These are phyloP conservation scores for Actinomucor elegans DNA, from an alignment of 371 early-diverging fungal species.

Conservation along the genomic window DNA sequence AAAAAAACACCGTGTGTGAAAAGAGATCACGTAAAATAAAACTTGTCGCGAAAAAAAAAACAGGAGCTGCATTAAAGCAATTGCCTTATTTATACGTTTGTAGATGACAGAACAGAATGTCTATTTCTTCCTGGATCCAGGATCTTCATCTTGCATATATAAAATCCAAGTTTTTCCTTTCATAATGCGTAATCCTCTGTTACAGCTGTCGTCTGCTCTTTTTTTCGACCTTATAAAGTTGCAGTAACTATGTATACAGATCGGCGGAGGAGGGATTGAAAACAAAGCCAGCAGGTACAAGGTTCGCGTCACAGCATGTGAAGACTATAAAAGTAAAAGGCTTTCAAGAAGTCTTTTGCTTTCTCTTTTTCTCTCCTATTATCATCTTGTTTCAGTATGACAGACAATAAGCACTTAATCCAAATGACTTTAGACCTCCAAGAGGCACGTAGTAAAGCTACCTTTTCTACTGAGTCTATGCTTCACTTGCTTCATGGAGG, in stretches of 20 bases:
- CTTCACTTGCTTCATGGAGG: slow-evolving; percentile 44
- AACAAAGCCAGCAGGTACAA: too few relatives aligned
- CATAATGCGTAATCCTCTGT: neutral
- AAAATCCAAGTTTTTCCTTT: neutral
- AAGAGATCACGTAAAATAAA: slow-evolving; percentile 1
- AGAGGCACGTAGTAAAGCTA: slow-evolving; percentile 46
- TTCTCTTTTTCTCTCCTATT: neutral
- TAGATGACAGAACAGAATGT: neutral
- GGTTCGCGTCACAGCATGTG: too few relatives aligned
- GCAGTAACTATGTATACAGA: too few relatives aligned
- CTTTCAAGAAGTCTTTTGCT: neutral
- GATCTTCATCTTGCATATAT: neutral
- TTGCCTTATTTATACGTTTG: neutral
- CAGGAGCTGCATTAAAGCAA: neutral
- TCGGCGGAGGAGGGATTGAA: too few relatives aligned
- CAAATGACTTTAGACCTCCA: slow-evolving; percentile 47
- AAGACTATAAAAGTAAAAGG: neutral
- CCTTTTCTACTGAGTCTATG: slow-evolving; percentile 40
- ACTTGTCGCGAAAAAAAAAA: too few relatives aligned
- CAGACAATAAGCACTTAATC: slow-evolving; percentile 27
- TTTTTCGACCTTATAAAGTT: too few relatives aligned
- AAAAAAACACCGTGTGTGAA: slow-evolving; percentile 1
- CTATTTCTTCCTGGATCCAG: neutral
- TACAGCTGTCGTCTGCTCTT: neutral
- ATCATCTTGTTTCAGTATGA: slow-evolving; percentile 8